Evolutionary conservation across 495 filamentous ascomycete genomes (phyloP).

Genomic region (Peziza echinospora): DNA sequence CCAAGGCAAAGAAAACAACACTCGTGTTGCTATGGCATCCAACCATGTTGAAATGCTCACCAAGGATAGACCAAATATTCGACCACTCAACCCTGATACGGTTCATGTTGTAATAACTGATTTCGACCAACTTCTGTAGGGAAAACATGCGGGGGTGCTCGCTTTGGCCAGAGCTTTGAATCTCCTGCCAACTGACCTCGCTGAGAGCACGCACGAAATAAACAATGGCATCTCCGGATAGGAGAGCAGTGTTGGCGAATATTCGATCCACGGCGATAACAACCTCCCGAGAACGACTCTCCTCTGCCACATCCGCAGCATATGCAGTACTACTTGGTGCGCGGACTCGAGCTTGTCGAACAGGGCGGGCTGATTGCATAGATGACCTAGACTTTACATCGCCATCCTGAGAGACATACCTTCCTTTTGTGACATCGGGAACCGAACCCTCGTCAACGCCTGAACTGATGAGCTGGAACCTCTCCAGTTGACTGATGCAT

Average conservation of each 20-base stretch:
- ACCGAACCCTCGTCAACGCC: conserved; percentile 83
- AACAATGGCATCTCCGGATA: conserved; percentile 91
- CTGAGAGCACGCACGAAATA: conserved; percentile 84
- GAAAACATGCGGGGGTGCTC: conserved; percentile 90
- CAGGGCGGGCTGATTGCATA: conserved; percentile 35
- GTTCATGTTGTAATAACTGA: conserved; percentile 98
- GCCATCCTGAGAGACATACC: conserved; percentile 39
- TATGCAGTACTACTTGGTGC: conserved; percentile 46
- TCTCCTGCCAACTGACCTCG: conserved; percentile 97
- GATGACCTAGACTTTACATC: conserved; percentile 23
- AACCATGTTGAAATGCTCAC: conserved; percentile 93
- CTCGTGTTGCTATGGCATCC: conserved; percentile 87
- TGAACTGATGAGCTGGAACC: conserved; percentile 81
- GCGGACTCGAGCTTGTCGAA: conserved; percentile 35
- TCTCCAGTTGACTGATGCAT: conserved; percentile 88
- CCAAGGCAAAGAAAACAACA: conserved; percentile 90
- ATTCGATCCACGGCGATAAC: conserved; percentile 83
- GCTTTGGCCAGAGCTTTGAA: conserved; percentile 84
- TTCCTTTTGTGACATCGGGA: conserved; percentile 75
- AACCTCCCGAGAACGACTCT: conserved; percentile 78
- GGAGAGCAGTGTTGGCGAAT: conserved; percentile 83
- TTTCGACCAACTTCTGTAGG: conserved; percentile 93
- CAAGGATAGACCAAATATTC: conserved; percentile 86
- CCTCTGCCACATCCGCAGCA: conserved; percentile 68
- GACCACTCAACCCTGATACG: conserved; percentile 96